Conservation (phyloP, 371 early-diverging fungal genomes). For the Mortierella sp. region DNA sequence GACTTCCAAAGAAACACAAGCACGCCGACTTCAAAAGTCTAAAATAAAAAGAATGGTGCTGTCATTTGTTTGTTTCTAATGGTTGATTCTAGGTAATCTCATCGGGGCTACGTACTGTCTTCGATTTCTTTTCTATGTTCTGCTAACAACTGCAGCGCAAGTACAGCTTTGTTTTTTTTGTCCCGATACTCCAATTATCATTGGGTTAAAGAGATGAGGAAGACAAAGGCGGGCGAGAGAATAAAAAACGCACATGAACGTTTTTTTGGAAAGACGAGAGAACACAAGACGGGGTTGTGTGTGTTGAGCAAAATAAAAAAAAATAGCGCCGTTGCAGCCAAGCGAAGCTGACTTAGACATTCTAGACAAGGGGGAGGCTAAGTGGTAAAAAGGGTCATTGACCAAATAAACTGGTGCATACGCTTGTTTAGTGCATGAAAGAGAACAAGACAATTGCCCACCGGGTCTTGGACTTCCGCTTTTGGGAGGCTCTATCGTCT, state of each 20-base stretch:
- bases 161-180: no score
- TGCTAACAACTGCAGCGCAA: no score
- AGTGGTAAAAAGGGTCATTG: neutral
- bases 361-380: neutral
- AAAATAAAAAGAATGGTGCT: neutral
- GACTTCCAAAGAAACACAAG: neutral
- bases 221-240: neutral
- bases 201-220: neutral
- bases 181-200: constrained; percentile 7
- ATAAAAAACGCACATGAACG: neutral
- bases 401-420: neutral
- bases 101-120: neutral
- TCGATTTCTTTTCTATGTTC: no score
- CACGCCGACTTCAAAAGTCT: neutral
- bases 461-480: constrained; percentile 45
- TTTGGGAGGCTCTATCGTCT: constrained; percentile 16
- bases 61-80: neutral
- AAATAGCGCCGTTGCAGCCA: neutral
- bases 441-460: constrained; percentile 8
- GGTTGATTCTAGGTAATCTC: neutral
- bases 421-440: neutral
- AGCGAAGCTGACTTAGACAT: neutral
- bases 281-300: neutral
- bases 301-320: neutral
- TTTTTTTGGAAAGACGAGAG: constrained; percentile 11